These are phyloP conservation scores for Xylariaceae sp. DNA, from an alignment of 2,329 filamentous ascomycete species.

Conservation along the genomic window DNA sequence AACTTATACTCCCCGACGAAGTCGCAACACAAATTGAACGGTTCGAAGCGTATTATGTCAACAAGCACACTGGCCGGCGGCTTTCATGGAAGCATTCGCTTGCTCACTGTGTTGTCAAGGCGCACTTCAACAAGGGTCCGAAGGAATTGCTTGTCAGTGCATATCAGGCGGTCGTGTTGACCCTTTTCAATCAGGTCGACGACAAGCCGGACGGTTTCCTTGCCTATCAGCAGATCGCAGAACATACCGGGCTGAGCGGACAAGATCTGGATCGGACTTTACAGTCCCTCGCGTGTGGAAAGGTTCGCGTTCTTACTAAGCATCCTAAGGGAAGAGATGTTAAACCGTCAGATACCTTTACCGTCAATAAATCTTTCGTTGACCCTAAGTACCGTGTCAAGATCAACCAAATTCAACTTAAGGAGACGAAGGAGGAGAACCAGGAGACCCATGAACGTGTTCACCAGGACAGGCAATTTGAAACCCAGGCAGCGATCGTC, in stretches of 20 bases:
- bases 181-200: constrained; percentile 80
- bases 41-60: constrained; percentile 85
- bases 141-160: constrained; percentile 92
- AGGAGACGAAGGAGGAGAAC: constrained; percentile 94
- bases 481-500: constrained; percentile 96
- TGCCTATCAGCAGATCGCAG: constrained; percentile 74
- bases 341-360: constrained; percentile 76
- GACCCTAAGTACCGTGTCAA: constrained; percentile 90
- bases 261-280: constrained; percentile 85
- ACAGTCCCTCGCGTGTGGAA: constrained; percentile 92
- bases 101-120: constrained; percentile 86
- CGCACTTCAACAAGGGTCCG: constrained; percentile 73
- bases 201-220: constrained; percentile 60
- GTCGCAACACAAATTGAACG: constrained; percentile 76
- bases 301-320: constrained; percentile 81
- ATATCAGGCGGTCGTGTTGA: constrained; percentile 87
- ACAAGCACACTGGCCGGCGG: constrained; percentile 84
- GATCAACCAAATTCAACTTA: constrained; percentile 98
- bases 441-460: constrained; percentile 91
- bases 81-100: constrained; percentile 91
- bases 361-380: constrained; percentile 74
- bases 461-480: constrained; percentile 86
- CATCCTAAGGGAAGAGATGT: constrained; percentile 85
- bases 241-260: constrained; percentile 73
- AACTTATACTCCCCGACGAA: constrained; percentile 72